Base-by-base conservation (phyloP, 2,329 filamentous ascomycete genomes). In the Exophiala aquamarina region DNA sequence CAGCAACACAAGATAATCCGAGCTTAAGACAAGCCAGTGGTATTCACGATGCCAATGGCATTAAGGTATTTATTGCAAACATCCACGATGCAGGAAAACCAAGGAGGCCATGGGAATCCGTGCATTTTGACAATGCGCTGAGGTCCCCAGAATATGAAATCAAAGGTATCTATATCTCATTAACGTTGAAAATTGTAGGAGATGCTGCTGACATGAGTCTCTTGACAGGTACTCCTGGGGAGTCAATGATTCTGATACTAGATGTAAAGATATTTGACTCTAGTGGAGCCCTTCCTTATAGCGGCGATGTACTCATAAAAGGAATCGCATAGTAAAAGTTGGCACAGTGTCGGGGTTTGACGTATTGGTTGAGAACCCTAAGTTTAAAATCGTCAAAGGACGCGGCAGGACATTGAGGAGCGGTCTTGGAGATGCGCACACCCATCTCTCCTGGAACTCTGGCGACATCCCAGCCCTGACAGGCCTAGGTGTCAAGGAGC, bases 361-460 rank as follows among this genome's bases (percentile, higher is more conserved):
- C 7, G 35, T 50, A 2, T 55, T 70, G 1, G 41, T 50, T 9
- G 52, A 56, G 18, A 59, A 70, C 26, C 49, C 63, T 4, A 62
- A 59, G 18, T 64, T 72, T 8, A 62, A 66, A 26, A 59, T 68
- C 20, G 60, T 73, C 35, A 44, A 70, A 4, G 72, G 70, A 1
- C 58, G 58, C 11, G 71, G 70, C 1, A 61, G 72, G 15, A 77
- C 74, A 1, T 54, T 77, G 19, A 76, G 77, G 69, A 68, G 67
- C n/a, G 74, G 74, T 1, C 61, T 77, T 0, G 71, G 72, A 1
- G 74, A 77, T 49, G 69, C 71, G 0, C 74, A 78, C 56, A 70
- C 72, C 0, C 73, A 76, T 52, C 65, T 77, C 5, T 70, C 68
- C 3, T 77, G 73, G 74, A 76, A 76, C 45, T 65, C 65, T 4